Evolutionary conservation across 2,329 filamentous ascomycete species (phyloP), one percentile per base, ranked within the genome.

Genomic region (Talaromyces sp.): DNA sequence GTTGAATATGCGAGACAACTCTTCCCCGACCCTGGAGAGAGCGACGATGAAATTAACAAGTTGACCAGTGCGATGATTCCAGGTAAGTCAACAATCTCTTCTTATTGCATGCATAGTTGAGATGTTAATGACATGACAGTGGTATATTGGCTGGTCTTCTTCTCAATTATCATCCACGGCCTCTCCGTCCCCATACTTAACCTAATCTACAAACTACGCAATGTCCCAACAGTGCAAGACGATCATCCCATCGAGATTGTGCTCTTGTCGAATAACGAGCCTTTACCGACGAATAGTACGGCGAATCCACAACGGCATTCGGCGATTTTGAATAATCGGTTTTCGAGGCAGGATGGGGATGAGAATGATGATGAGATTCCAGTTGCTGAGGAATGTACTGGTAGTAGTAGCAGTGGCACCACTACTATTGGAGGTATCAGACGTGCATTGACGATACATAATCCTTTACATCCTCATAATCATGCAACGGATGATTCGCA

Each of bases 101-200:
- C n/a, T n/a, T n/a, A n/a, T n/a, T n/a, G n/a, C n/a, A n/a, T 8
- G 3, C 17, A 10, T 7, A 11, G 53, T 51, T 61, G 13, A 61
- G 11, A 21, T 15, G 28, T 17, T 13, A n/a, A 17, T 19, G n/a
- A 31, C n/a, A 11, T 41, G 33, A n/a, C 40, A 72, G 74, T 77
- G 5, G 77, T 78, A 1, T 79, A 78, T 62, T 78, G 71, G 68
- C 71, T 78, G 3, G 76, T 78, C 0, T 63, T 78, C 33, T 74
- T 73, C 61, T 73, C 70, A 1, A 70, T 75, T 31, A 59, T 75
- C 10, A 62, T 72, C n/a, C 73, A 76, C 60, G 73, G 73, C 9
- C 61, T 75, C 11, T 75, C 73, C 1, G 69, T 75, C 19, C 73
- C 73, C 0, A 57, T 66, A 2, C 66, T 75, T 19, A 69, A 71